Conservation (phyloP, 129 eudicot genomes). For the Pulicaria dysenterica region DNA sequence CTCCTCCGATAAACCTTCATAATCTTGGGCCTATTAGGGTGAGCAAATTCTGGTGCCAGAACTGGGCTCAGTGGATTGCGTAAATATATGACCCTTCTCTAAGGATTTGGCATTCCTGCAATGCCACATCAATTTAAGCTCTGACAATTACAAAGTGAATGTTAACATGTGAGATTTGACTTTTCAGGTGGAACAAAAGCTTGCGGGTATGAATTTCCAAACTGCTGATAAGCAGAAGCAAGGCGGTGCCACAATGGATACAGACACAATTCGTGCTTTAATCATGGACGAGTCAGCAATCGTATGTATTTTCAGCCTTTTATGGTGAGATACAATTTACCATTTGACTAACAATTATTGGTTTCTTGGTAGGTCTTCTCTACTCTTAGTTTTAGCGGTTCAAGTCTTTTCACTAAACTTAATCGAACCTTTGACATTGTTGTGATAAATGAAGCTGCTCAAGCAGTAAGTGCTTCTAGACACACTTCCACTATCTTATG, state of each 20-base stretch:
- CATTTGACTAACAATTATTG: conserved; percentile 9
- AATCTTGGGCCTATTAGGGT: no score
- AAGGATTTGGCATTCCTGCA: no score
- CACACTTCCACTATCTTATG: conserved; percentile 11
- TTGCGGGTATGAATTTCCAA: conserved; percentile 76
- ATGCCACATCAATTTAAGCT: no score
- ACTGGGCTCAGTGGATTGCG: no score
- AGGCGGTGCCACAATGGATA: conserved; percentile 72
- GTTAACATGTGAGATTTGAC: no score
- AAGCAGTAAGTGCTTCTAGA: conserved; percentile 70
- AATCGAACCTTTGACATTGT: conserved; percentile 85
- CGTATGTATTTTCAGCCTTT: conserved; percentile 52
- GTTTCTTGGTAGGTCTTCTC: conserved; percentile 79
- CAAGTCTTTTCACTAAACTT: conserved; percentile 72
- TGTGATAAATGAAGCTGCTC: conserved; percentile 99
- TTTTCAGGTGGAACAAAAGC: conserved; percentile 97
- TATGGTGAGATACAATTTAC: conserved; percentile 4
- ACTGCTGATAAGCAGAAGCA: conserved; percentile 82
- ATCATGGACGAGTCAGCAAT: conserved; percentile 93
- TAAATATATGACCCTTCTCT: no score
- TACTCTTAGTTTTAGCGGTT: conserved; percentile 97
- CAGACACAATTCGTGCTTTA: conserved; percentile 78
- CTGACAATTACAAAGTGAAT: no score
- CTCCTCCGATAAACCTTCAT: no score
- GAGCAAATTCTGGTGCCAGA: no score